phyloP scores from a whole-genome alignment of 2,329 filamentous ascomycete species.

The Dothistroma pini region DNA sequence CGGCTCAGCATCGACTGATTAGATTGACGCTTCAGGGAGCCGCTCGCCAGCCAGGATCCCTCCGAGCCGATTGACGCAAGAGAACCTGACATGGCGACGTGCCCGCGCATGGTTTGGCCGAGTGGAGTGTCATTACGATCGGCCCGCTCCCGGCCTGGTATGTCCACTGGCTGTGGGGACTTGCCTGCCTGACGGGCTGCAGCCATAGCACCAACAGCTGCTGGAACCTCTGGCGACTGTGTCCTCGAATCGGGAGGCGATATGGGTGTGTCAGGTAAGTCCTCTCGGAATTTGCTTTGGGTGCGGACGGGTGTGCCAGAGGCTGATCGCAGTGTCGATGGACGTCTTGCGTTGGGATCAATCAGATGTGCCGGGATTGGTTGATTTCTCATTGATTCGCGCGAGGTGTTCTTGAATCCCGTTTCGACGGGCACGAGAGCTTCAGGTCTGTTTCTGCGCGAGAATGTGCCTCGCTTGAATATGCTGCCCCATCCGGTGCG shows the following conservation, averaged over 20 bases:
- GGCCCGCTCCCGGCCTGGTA: conserved; percentile 14
- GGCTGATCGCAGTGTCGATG: conserved; percentile 42
- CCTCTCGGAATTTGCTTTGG: conserved; percentile 87
- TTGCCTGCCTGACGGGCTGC: conserved; percentile 39
- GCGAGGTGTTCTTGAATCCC: conserved; percentile 79
- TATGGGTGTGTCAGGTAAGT: conserved; percentile 78
- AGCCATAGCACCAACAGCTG: conserved; percentile 38
- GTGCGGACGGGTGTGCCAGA: conserved; percentile 69
- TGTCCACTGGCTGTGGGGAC: conserved; percentile 17
- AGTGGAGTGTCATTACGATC: conserved; percentile 43
- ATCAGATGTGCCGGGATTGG: conserved; percentile 49
- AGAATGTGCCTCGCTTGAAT: conserved; percentile 60
- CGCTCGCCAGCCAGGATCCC: conserved; percentile 83
- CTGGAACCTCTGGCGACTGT: conserved; percentile 68
- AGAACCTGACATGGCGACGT: conserved; percentile 64
- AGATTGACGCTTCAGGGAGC: conserved; percentile 52
- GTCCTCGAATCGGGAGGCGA: conserved; percentile 82
- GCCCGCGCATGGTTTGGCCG: conserved; percentile 19
- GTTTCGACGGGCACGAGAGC: conserved; percentile 60
- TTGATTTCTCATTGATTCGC: conserved; percentile 73
- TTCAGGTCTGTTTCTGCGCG: conserved; percentile 41
- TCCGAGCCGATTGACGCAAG: conserved; percentile 94
- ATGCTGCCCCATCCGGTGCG: conserved; percentile 61
- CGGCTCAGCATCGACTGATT: conserved; percentile 45
- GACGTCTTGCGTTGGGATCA: conserved; percentile 33